These are phyloP conservation scores for Turnera subulata DNA, from an alignment of 345 rosid species.

Conservation along the genomic window DNA sequence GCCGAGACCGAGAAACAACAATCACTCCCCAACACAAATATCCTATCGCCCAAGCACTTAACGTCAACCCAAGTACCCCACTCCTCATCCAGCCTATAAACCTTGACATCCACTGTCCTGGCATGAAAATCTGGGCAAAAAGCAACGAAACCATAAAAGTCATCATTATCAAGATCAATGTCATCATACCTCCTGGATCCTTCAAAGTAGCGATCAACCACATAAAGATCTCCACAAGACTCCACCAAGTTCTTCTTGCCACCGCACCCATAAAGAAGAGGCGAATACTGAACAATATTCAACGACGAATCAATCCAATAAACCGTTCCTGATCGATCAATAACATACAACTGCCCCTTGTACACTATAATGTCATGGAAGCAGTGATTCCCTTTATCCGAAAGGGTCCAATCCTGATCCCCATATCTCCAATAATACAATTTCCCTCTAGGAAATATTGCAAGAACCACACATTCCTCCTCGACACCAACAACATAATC, in stretches of 20 bases:
- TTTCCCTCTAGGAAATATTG: constrained; percentile 21
- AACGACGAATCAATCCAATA: constrained; percentile 22
- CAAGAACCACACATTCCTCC: neutral
- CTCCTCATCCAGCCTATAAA: constrained; percentile 26
- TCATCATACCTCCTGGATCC: constrained; percentile 5
- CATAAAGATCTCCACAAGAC: constrained; percentile 23
- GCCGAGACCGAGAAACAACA: constrained; percentile 27
- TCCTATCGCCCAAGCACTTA: constrained; percentile 2
- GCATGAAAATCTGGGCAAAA: neutral
- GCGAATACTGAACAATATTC: constrained; percentile 19
- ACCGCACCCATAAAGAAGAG: constrained; percentile 20
- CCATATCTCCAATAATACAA: constrained; percentile 26
- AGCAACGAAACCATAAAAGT: neutral
- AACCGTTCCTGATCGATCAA: constrained; percentile 23
- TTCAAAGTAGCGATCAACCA: constrained; percentile 25
- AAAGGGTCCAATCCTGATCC: constrained; percentile 17
- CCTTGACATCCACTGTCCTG: constrained; percentile 8
- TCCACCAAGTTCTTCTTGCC: constrained; percentile 18
- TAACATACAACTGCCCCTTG: constrained; percentile 20
- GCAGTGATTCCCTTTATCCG: constrained; percentile 11
- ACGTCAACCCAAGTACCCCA: constrained; percentile 7
- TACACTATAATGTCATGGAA: constrained; percentile 22
- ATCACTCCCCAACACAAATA: constrained; percentile 26
- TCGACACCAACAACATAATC: neutral
- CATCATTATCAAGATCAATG: no score